A percentile compares a stretch with the other conserved stretches of the same genome.
phyloP scores from a whole-genome alignment of 495 filamentous ascomycete genomes.

The Poronia punctata region DNA sequence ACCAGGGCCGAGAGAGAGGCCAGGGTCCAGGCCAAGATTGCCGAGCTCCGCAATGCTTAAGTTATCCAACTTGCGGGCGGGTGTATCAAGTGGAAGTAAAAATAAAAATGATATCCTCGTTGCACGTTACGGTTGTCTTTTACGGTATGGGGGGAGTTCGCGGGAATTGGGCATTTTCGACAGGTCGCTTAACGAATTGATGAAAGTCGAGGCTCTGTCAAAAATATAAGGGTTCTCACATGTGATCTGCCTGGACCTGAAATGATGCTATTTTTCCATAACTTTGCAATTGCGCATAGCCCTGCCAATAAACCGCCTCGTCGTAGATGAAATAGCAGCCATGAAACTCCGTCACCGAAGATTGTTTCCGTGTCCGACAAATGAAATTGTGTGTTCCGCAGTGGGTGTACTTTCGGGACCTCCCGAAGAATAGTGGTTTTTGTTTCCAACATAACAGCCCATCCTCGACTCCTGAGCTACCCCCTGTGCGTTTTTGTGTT shows the following conservation, averaged over 20 bases:
- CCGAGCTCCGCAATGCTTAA: conserved; percentile 51
- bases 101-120: conserved; percentile 10
- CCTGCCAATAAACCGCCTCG: too few relatives aligned
- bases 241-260: conserved; percentile 6
- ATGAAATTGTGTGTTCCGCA: too few relatives aligned
- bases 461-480: too few relatives aligned
- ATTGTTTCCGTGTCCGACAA: too few relatives aligned
- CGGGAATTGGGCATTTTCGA: conserved; percentile 26
- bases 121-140: conserved; percentile 25
- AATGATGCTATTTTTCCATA: not conserved
- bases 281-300: too few relatives aligned
- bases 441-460: too few relatives aligned
- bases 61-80: conserved; percentile 14
- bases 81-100: conserved; percentile 22
- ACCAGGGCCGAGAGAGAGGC: conserved; percentile 70
- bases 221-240: conserved; percentile 13
- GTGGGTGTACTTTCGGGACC: too few relatives aligned
- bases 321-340: too few relatives aligned
- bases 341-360: too few relatives aligned
- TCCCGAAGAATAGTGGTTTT: too few relatives aligned
- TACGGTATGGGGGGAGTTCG: conserved; percentile 28
- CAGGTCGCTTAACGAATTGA: conserved; percentile 24
- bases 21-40: conserved; percentile 84
- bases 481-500: too few relatives aligned
- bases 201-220: conserved; percentile 28